These are phyloP conservation scores for Colletotrichum shisoi DNA, from an alignment of 2,329 filamentous ascomycete species.

Conservation along the genomic window DNA sequence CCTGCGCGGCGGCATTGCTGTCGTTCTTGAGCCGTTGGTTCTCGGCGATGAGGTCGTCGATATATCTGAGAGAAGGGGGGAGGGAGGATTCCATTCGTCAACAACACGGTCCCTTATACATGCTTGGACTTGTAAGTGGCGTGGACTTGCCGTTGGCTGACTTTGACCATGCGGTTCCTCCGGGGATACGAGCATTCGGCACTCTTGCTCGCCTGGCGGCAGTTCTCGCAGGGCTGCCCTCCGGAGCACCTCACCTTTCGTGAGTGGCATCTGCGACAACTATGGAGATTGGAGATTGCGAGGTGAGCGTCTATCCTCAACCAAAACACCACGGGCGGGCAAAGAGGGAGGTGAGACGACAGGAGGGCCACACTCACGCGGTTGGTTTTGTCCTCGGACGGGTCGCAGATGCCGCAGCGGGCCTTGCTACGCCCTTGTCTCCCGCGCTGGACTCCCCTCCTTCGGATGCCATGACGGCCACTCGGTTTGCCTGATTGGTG, in stretches of 20 bases:
- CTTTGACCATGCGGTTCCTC: constrained; percentile 47
- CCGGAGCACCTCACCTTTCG: constrained; percentile 50
- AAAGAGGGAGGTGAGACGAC: not conserved
- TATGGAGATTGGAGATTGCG: constrained; percentile 15
- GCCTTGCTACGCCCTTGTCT: constrained; percentile 1
- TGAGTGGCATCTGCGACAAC: constrained; percentile 47
- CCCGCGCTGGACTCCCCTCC: constrained; percentile 27
- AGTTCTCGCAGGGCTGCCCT: constrained; percentile 48
- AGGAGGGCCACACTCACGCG: constrained; percentile 30
- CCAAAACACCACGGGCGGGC: too few relatives aligned
- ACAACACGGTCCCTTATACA: too few relatives aligned
- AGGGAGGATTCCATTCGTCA: too few relatives aligned
- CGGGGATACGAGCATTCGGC: constrained; percentile 48
- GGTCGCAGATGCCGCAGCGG: not conserved
- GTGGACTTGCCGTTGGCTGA: constrained; percentile 45
- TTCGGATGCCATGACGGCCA: constrained; percentile 28
- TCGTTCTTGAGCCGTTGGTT: constrained; percentile 45
- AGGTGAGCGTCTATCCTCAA: constrained; percentile 36
- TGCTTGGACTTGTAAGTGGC: constrained; percentile 32
- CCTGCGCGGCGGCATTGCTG: not conserved
- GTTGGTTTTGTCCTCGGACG: constrained; percentile 38
- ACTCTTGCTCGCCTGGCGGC: constrained; percentile 45
- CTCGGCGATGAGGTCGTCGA: constrained; percentile 49
- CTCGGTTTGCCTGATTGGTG: constrained; percentile 6
- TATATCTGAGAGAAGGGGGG: constrained; percentile 42